Percentiles rank a stretch among this genome's conserved stretches.
Conservation (phyloP, 164 flowering plant species). For the Vitis rupestris region DNA sequence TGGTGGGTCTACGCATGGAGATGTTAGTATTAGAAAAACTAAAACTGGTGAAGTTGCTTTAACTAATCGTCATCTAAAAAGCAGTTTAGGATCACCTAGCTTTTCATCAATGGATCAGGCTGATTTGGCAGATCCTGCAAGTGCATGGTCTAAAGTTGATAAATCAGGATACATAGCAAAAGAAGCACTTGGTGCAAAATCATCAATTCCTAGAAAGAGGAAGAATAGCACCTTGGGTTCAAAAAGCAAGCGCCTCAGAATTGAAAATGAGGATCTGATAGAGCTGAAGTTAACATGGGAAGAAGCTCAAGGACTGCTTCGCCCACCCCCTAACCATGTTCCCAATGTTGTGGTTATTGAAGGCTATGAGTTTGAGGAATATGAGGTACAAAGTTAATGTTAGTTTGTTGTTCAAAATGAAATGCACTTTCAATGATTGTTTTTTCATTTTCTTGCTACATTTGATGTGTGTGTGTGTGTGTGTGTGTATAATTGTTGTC, state of each 20-base stretch:
- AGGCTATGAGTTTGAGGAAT: slow-evolving; percentile 89
- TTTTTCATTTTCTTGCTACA: neutral
- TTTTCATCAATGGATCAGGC: slow-evolving; percentile 36
- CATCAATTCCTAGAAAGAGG: slow-evolving; percentile 52
- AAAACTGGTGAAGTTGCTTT: slow-evolving; percentile 23
- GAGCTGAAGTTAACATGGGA: slow-evolving; percentile 86
- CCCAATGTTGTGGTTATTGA: slow-evolving; percentile 70
- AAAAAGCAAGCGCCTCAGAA: slow-evolving; percentile 60
- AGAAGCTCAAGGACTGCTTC: slow-evolving; percentile 87
- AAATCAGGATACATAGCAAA: slow-evolving; percentile 57
- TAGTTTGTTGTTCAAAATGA: neutral
- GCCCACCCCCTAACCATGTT: slow-evolving; percentile 52
- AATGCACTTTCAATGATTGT: neutral
- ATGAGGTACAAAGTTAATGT: slow-evolving; percentile 41
- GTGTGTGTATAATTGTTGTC: too few species aligned
- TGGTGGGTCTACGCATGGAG: slow-evolving; percentile 34
- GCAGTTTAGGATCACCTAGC: slow-evolving; percentile 15
- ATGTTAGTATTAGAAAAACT: slow-evolving; percentile 35
- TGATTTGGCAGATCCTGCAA: slow-evolving; percentile 44
- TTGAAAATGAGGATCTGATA: slow-evolving; percentile 58
- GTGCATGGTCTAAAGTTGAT: slow-evolving; percentile 48
- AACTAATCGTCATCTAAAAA: slow-evolving; percentile 16
- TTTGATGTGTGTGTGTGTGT: neutral
- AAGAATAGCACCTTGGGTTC: slow-evolving; percentile 60
- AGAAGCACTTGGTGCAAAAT: slow-evolving; percentile 45